phyloP scores from a whole-genome alignment of 2,329 filamentous ascomycete genomes.

The Ceratocystiopsis brevicomis region DNA sequence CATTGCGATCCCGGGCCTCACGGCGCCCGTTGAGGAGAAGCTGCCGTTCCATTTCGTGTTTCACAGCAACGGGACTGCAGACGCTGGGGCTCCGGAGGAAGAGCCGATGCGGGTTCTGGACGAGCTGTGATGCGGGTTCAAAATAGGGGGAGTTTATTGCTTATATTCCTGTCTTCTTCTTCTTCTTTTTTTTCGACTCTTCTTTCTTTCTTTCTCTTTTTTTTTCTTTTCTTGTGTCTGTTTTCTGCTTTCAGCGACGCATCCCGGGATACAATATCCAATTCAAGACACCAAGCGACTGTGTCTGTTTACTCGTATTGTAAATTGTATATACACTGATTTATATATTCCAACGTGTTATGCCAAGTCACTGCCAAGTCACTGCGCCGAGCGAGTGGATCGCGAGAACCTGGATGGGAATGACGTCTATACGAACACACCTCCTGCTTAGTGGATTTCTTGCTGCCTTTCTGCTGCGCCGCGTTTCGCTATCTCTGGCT shows the following conservation, averaged over 20 bases:
- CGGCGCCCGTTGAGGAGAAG: not conserved
- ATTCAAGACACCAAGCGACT: not conserved
- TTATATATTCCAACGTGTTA: no score
- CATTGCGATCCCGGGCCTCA: no score
- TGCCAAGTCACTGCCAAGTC: no score
- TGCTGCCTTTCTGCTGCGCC: no score
- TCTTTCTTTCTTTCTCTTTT: not conserved
- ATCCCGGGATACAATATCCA: not conserved
- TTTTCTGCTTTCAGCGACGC: no score
- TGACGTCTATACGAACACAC: no score
- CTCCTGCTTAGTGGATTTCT: no score
- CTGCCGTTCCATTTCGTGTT: slow-evolving; percentile 1
- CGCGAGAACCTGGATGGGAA: no score
- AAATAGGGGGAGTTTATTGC: not conserved
- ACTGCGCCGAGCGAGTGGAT: no score
- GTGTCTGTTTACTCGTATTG: no score
- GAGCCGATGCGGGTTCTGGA: slow-evolving; percentile 4
- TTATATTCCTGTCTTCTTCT: not conserved
- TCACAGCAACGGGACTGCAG: not conserved
- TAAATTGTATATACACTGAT: no score
- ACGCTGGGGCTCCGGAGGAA: not conserved
- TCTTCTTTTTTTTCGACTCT: not conserved
- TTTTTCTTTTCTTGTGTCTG: not conserved
- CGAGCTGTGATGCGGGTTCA: slow-evolving; percentile 3
- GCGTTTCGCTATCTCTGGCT: no score